Percentiles rank a stretch among this genome's conserved stretches.
Evolutionary conservation across 2,329 filamentous ascomycete species (phyloP).

Genomic region (Teratosphaeriaceae sp.): DNA sequence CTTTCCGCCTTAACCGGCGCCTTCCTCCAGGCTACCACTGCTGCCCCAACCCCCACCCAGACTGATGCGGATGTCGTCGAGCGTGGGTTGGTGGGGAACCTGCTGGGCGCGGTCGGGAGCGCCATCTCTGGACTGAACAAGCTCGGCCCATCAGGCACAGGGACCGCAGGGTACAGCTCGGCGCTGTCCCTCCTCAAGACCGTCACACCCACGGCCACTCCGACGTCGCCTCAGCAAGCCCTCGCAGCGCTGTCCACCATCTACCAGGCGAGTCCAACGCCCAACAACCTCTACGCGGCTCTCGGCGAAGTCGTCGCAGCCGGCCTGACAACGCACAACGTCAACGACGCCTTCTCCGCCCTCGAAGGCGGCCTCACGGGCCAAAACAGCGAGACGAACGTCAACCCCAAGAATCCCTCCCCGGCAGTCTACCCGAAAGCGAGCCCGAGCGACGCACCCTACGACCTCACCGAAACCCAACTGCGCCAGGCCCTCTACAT

Average conservation of each 20-base stretch:
- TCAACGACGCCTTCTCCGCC: slow-evolving; percentile 13
- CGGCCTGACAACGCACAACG: slow-evolving; percentile 25
- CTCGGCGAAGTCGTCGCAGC: slow-evolving; percentile 20
- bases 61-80: not conserved
- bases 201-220: slow-evolving; percentile 8
- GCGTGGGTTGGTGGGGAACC: not conserved
- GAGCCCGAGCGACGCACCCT: slow-evolving; percentile 40
- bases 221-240: slow-evolving; percentile 5
- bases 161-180: slow-evolving; percentile 2
- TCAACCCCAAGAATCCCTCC: slow-evolving; percentile 19
- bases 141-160: slow-evolving; percentile 1
- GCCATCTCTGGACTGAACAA: slow-evolving; percentile 3
- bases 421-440: slow-evolving; percentile 33
- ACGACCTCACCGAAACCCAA: slow-evolving; percentile 39
- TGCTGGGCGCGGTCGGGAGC: slow-evolving; percentile 1
- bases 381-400: slow-evolving; percentile 22
- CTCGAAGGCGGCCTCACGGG: slow-evolving; percentile 18
- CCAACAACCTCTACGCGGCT: slow-evolving; percentile 22
- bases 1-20: slow-evolving; percentile 2
- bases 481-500: slow-evolving; percentile 50
- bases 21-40: not conserved
- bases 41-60: slow-evolving; percentile 3
- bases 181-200: slow-evolving; percentile 6
- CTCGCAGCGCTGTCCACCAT: slow-evolving; percentile 4
- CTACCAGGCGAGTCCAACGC: slow-evolving; percentile 13